Evolutionary conservation across 768 basidiomycete species (phyloP).

Genomic region (Naganishia antarctica): DNA sequence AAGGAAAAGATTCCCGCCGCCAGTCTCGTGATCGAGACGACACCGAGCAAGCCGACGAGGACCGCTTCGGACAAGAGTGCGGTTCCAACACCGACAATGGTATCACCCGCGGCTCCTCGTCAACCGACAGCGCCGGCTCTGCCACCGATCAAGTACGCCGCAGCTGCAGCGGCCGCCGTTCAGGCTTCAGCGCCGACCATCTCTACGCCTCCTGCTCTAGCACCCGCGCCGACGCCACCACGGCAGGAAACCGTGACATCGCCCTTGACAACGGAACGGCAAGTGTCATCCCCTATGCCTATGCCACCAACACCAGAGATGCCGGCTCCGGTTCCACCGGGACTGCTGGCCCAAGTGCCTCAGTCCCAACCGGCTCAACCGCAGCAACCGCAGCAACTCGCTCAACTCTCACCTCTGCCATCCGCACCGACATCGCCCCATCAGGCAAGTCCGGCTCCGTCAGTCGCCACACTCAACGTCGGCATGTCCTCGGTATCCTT

Average conservation of each 20-base stretch:
- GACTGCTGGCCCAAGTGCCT: constrained; percentile 22
- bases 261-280: neutral
- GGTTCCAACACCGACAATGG: constrained; percentile 11
- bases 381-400: constrained; percentile 18
- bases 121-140: constrained; percentile 47
- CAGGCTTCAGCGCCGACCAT: constrained; percentile 34
- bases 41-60: constrained; percentile 23
- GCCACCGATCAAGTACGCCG: constrained; percentile 81
- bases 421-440: constrained; percentile 6
- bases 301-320: constrained; percentile 20
- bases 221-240: neutral
- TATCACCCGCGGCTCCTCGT: constrained; percentile 20
- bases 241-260: neutral
- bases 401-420: constrained; percentile 10
- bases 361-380: constrained; percentile 8
- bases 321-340: constrained; percentile 19
- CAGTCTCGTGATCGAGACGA: neutral
- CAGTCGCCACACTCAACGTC: constrained; percentile 14
- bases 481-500: constrained; percentile 17
- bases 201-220: constrained; percentile 24
- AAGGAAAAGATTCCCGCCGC: neutral
- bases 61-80: constrained; percentile 23
- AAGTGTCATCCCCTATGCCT: neutral
- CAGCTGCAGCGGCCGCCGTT: constrained; percentile 74
- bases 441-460: constrained; percentile 6